Evolutionary conservation across 768 basidiomycete species (phyloP).

Genomic region (Suillus sp.): DNA sequence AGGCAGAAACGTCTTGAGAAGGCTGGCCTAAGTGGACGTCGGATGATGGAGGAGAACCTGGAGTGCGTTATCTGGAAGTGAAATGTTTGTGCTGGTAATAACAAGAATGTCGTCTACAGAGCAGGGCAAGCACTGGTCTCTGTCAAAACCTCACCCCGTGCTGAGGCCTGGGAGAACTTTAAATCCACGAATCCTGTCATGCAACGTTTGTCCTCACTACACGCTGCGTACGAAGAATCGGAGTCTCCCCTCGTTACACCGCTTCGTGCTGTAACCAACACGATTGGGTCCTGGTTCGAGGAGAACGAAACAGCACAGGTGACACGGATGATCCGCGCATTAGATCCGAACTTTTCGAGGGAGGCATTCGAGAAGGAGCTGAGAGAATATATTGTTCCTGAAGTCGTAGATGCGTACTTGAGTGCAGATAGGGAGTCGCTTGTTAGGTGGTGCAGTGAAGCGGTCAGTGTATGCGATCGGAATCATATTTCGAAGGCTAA

Average conservation of each 20-base stretch:
- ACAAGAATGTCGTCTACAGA: conserved; percentile 40
- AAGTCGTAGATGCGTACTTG: conserved; percentile 95
- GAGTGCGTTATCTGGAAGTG: conserved; percentile 57
- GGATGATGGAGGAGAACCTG: conserved; percentile 66
- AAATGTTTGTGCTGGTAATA: conserved; percentile 11
- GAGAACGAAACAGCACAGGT: conserved; percentile 99
- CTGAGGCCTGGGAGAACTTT: conserved; percentile 78
- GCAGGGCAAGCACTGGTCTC: conserved; percentile 86
- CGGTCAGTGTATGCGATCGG: conserved; percentile 53
- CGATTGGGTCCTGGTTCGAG: conserved; percentile 89
- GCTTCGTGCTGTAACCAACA: conserved; percentile 80
- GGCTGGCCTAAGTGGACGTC: conserved; percentile 63
- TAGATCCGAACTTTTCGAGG: conserved; percentile 86
- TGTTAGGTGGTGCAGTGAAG: conserved; percentile 93
- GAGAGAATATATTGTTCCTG: conserved; percentile 95
- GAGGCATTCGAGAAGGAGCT: conserved; percentile 89
- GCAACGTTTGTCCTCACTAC: conserved; percentile 55
- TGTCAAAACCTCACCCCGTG: conserved; percentile 78
- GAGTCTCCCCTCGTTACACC: conserved; percentile 87
- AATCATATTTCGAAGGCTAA: not conserved
- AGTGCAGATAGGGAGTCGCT: conserved; percentile 86
- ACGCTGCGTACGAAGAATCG: conserved; percentile 83
- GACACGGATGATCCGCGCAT: conserved; percentile 77
- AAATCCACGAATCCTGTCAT: conserved; percentile 83
- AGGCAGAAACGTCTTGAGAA: conserved; percentile 82